Evolutionary conservation across 805 yeast genomes (phyloP), one percentile per base, ranked within the genome.

Genomic region (Blastobotrys chiropterorum): DNA sequence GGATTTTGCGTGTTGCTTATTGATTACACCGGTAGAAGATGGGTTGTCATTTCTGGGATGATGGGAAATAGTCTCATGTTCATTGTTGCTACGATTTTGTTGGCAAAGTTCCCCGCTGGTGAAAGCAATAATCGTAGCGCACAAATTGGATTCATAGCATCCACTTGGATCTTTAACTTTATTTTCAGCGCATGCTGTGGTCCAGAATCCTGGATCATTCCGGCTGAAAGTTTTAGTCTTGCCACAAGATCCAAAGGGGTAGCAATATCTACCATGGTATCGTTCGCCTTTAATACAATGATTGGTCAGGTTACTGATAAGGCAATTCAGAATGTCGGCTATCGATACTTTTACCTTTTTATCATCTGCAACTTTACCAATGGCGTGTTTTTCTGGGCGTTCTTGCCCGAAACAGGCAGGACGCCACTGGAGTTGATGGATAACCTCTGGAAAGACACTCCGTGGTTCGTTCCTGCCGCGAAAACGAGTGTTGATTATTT

Each of bases 181-280:
- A 57, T 59, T 22, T 64, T 64, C 56, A 48, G 57, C 17, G 56
- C 53, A 38, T 56, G 60, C 41, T 54, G 61, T 46, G 67, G 67
- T 14, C 67, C 67, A 56, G 72, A 81, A 60, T 81, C 86, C 0
- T 82, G 86, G 86, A 84, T 81, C 34, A 66, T 79, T 53, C 86
- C 86, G 1, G 74, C 86, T 3, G 86, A 81, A 62, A 75, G 78
- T 13, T 81, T 78, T 62, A 78, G 77, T 39, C 67, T 78, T 56
- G 73, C 76, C 50, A 73, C 82, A 40, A 76, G 86, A 67, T 74
- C 83, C 11, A 68, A 77, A 48, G 86, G 86, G 59, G 80, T 81
- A 81, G 77, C 86, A 14, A 74, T 79, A 49, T 73, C 13, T 46
- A 65, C 70, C 7, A 65, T 64, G 68, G 53, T 58, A 2, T 62